These are phyloP conservation scores for Saxophila tyrrhenica DNA, from an alignment of 495 filamentous ascomycete species.

Conservation along the genomic window DNA sequence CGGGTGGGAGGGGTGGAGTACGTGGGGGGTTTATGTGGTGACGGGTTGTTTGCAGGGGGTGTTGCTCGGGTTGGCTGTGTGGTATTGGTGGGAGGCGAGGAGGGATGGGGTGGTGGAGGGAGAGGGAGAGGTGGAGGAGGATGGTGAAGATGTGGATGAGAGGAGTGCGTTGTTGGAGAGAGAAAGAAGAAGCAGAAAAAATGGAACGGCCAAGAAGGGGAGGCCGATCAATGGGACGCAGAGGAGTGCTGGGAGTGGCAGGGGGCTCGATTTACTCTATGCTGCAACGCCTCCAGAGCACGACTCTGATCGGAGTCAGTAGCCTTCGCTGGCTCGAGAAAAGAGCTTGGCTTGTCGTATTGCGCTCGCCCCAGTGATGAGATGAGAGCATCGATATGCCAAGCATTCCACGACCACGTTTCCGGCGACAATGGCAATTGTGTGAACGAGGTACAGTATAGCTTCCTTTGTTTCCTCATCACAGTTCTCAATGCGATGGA, in stretches of 20 bases:
- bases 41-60: constrained; percentile 77
- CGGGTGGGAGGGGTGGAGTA: constrained; percentile 81
- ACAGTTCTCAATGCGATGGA: no score
- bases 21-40: constrained; percentile 79
- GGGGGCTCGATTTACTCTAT: constrained; percentile 14
- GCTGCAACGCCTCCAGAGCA: constrained; percentile 20
- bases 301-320: constrained; percentile 11
- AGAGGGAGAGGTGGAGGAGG: background rate
- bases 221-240: constrained; percentile 4
- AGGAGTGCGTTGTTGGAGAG: constrained; percentile 8
- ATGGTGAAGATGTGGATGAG: constrained; percentile 12
- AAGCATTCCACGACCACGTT: background rate
- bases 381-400: background rate
- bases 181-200: background rate
- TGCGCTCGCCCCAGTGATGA: background rate
- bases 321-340: background rate
- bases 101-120: constrained; percentile 1
- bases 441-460: background rate
- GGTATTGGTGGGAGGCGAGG: constrained; percentile 49
- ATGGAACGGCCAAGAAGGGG: background rate
- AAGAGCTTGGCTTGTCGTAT: background rate
- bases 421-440: background rate
- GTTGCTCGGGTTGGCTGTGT: constrained; percentile 69
- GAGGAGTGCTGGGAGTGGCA: constrained; percentile 8
- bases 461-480: background rate